Conservation (phyloP, 2,329 filamentous ascomycete species). For the Remersonia thermophila region DNA sequence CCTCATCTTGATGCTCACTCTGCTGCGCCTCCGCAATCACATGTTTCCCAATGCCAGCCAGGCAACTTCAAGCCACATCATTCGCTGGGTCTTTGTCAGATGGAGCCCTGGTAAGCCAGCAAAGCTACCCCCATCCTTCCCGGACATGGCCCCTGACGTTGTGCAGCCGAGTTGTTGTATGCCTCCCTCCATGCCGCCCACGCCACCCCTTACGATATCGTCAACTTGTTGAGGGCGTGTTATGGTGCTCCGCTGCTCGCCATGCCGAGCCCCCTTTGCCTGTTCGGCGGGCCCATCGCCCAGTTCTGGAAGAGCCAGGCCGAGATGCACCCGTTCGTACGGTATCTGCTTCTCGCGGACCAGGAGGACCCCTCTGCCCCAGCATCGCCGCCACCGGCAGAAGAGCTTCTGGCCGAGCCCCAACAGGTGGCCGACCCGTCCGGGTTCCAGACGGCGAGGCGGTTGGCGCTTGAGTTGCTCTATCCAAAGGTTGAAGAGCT, state of each 20-base stretch:
- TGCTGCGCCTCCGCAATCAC: conserved; percentile 54
- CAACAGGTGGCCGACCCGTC: conserved; percentile 21
- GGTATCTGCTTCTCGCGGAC: conserved; percentile 44
- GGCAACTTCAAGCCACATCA: conserved; percentile 55
- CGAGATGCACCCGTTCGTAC: conserved; percentile 32
- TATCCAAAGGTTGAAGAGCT: conserved; percentile 41
- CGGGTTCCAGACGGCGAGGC: conserved; percentile 25
- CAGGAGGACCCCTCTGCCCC: conserved; percentile 14
- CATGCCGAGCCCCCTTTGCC: conserved; percentile 21
- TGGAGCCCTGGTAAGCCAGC: conserved; percentile 61
- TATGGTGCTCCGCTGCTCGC: conserved; percentile 38
- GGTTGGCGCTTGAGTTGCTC: conserved; percentile 41
- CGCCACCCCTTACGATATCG: conserved; percentile 51
- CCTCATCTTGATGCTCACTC: conserved; percentile 55
- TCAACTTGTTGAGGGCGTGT: conserved; percentile 57
- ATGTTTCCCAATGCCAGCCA: conserved; percentile 58
- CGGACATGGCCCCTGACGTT: conserved; percentile 1
- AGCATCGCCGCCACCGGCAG: not conserved
- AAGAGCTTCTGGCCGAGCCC: conserved; percentile 7
- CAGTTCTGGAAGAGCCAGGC: conserved; percentile 35
- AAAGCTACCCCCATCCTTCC: not conserved
- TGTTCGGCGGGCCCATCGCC: conserved; percentile 35
- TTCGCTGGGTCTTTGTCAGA: conserved; percentile 68
- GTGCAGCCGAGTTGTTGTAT: conserved; percentile 51
- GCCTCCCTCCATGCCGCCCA: conserved; percentile 52